Evolutionary conservation across 2,329 filamentous ascomycete species (phyloP).

Genomic region (Sporothrix sp.): DNA sequence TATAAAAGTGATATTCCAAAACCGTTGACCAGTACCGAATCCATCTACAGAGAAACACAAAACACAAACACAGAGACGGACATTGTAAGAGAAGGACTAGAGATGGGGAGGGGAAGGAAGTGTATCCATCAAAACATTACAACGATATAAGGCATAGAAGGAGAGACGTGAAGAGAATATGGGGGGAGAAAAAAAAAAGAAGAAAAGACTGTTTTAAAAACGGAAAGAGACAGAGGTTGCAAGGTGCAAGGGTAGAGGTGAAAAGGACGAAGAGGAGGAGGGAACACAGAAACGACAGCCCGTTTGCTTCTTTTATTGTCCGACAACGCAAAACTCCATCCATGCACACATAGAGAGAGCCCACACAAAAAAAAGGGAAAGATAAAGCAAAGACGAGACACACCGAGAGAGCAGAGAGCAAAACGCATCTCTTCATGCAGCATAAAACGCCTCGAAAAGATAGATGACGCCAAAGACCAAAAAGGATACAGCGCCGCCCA

Average conservation of each 20-base stretch:
- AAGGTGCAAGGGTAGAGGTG: not conserved
- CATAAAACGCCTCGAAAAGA: conserved; percentile 65
- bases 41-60: too few species aligned
- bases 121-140: conserved; percentile 10
- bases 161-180: conserved; percentile 2
- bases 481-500: conserved; percentile 86
- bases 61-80: too few species aligned
- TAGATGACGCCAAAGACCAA: conserved; percentile 89
- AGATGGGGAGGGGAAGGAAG: too few species aligned
- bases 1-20: too few species aligned
- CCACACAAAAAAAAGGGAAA: conserved; percentile 3
- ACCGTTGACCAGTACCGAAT: too few species aligned
- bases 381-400: conserved; percentile 1
- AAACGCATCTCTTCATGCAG: conserved; percentile 9
- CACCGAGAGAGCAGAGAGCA: not conserved
- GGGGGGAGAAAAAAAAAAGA: not conserved
- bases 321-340: conserved; percentile 17
- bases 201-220: not conserved
- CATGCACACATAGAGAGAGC: conserved; percentile 15
- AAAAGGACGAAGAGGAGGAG: conserved; percentile 1
- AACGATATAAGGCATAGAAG: not conserved
- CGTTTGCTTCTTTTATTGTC: conserved; percentile 13
- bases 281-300: conserved; percentile 4
- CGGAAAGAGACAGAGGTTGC: not conserved
- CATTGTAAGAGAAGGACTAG: too few species aligned